Conservation (phyloP, 2,329 filamentous ascomycete species). For the Fusarium veterinarium region DNA sequence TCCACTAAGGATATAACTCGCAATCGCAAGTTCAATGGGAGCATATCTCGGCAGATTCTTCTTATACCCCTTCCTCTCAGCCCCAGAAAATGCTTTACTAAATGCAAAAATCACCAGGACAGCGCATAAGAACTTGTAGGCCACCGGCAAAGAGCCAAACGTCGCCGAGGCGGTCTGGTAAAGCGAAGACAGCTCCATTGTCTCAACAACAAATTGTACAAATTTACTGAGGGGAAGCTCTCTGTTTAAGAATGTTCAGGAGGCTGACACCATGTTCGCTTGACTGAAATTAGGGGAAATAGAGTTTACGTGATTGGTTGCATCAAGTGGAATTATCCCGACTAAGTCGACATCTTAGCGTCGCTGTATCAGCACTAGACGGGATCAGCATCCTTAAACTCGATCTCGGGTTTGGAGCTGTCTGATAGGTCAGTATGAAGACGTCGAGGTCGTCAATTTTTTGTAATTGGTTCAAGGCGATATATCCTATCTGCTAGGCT, state of each 20-base stretch:
- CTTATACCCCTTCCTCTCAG: neutral
- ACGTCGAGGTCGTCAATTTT: too few relatives aligned
- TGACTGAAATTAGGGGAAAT: neutral
- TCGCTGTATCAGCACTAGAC: neutral
- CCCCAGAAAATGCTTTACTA: neutral
- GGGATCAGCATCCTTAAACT: neutral
- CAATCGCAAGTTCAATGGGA: constrained; percentile 25
- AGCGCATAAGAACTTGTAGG: neutral
- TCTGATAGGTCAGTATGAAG: neutral
- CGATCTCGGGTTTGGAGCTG: neutral
- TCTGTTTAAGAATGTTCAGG: neutral
- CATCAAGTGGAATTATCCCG: neutral
- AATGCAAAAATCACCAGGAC: neutral
- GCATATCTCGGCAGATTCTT: constrained; percentile 13
- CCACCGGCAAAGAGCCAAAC: neutral
- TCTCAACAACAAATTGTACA: neutral
- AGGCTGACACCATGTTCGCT: neutral
- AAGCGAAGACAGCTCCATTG: neutral
- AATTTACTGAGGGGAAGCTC: neutral
- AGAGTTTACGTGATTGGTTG: constrained; percentile 5
- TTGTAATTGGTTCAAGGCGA: neutral
- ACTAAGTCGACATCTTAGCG: constrained; percentile 3
- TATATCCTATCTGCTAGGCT: neutral
- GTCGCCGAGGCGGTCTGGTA: neutral
- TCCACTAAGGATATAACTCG: constrained; percentile 17